phyloP scores from a whole-genome alignment of 306 rosid genomes.

The Dryas octopetala region DNA sequence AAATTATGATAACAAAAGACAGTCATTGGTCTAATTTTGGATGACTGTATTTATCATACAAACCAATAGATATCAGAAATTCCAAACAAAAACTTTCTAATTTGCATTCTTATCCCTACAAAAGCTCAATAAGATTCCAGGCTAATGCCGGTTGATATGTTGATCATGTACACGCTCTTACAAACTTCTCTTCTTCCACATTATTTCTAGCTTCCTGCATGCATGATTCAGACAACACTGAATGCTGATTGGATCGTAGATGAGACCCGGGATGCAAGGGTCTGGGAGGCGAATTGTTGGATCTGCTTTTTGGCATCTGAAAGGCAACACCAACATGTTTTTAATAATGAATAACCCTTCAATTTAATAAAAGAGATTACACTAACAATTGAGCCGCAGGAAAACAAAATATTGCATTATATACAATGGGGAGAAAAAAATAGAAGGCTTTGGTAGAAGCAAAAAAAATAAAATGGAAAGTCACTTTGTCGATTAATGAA shows the following conservation, averaged over 20 bases:
- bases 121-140: slow-evolving; percentile 30
- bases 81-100: slow-evolving; percentile 38
- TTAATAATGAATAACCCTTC: neutral
- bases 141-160: slow-evolving; percentile 30
- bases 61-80: slow-evolving; percentile 8
- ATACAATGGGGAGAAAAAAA: neutral
- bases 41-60: slow-evolving; percentile 6
- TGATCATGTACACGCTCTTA: slow-evolving; percentile 54
- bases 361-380: too few species aligned
- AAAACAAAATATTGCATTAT: neutral
- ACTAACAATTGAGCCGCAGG: too few species aligned
- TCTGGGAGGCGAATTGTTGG: slow-evolving; percentile 87
- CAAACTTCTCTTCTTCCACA: slow-evolving; percentile 25
- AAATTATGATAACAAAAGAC: neutral
- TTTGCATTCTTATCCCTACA: slow-evolving; percentile 31
- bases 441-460: neutral
- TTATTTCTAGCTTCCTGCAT: slow-evolving; percentile 19
- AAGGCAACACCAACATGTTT: slow-evolving; percentile 30
- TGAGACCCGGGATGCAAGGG: slow-evolving; percentile 70
- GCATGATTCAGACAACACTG: slow-evolving; percentile 60
- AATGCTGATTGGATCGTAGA: slow-evolving; percentile 84
- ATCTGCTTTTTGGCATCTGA: slow-evolving; percentile 95
- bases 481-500: neutral
- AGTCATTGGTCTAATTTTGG: neutral
- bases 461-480: neutral